Percentiles rank a stretch among this genome's conserved stretches.
Evolutionary conservation across 352 stramenopile genomes (phyloP).

Genomic region (Phytophthora citricola): DNA sequence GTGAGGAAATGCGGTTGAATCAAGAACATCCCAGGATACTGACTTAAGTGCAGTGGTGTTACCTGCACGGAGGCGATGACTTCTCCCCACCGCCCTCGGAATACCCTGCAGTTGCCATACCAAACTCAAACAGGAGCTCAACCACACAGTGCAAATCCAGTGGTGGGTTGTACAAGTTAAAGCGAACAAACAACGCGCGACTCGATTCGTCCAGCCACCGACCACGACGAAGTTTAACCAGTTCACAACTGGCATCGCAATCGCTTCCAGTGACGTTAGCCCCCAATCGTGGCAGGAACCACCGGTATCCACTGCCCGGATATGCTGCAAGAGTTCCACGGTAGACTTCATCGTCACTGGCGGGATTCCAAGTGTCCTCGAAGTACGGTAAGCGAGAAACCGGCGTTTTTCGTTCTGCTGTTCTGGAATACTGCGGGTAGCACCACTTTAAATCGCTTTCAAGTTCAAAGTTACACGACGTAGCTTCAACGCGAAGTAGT

Average conservation of each 20-base stretch:
- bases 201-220: slow-evolving; percentile 63
- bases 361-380: slow-evolving; percentile 37
- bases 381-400: slow-evolving; percentile 25
- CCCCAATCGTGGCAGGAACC: slow-evolving; percentile 31
- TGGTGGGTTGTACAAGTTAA: slow-evolving; percentile 73
- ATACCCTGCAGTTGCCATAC: slow-evolving; percentile 26
- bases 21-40: slow-evolving; percentile 52
- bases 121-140: slow-evolving; percentile 67
- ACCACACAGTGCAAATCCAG: slow-evolving; percentile 56
- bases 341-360: slow-evolving; percentile 27
- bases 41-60: slow-evolving; percentile 55
- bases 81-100: slow-evolving; percentile 32
- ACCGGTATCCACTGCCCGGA: slow-evolving; percentile 33
- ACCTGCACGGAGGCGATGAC: slow-evolving; percentile 40
- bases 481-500: slow-evolving; percentile 48
- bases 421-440: slow-evolving; percentile 45
- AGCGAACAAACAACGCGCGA: slow-evolving; percentile 59
- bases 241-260: slow-evolving; percentile 48
- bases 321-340: slow-evolving; percentile 48
- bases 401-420: slow-evolving; percentile 28
- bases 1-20: slow-evolving; percentile 58
- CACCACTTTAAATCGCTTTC: slow-evolving; percentile 31
- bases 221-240: slow-evolving; percentile 39
- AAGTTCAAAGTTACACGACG: slow-evolving; percentile 23
- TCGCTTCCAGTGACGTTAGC: slow-evolving; percentile 2